phyloP scores from a whole-genome alignment of 768 basidiomycete genomes.

The Boletus reticulatus region DNA sequence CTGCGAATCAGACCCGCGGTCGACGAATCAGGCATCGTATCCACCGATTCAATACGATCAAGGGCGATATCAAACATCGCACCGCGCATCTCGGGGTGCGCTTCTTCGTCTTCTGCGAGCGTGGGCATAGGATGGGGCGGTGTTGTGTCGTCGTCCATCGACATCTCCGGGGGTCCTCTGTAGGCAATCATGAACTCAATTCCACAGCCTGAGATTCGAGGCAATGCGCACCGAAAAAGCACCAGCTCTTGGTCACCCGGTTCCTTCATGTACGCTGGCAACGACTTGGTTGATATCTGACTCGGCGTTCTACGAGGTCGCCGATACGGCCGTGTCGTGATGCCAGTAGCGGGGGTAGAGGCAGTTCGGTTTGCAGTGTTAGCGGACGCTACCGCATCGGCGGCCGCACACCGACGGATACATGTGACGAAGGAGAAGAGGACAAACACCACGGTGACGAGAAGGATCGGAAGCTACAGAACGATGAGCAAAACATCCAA shows the following conservation, averaged over 20 bases:
- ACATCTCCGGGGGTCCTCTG: constrained; percentile 26
- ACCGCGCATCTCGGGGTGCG: constrained; percentile 5
- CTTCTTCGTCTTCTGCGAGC: constrained; percentile 26
- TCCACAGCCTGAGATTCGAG: not conserved
- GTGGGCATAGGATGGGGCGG: constrained; percentile 12
- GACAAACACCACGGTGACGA: constrained; percentile 19
- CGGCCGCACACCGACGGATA: constrained; percentile 15
- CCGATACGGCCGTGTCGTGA: constrained; percentile 9
- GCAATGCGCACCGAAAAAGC: constrained; percentile 45
- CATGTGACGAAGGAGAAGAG: constrained; percentile 23
- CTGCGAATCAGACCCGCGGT: constrained; percentile 21
- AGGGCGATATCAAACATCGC: constrained; percentile 18
- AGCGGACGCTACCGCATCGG: not conserved
- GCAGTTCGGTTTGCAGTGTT: not conserved
- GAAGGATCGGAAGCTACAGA: constrained; percentile 29
- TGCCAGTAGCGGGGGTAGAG: constrained; percentile 11
- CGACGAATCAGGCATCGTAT: constrained; percentile 22
- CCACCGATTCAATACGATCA: constrained; percentile 23
- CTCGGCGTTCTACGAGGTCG: constrained; percentile 65
- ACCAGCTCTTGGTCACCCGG: constrained; percentile 83
- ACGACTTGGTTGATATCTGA: constrained; percentile 73
- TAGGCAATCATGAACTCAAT: not conserved
- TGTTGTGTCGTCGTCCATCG: constrained; percentile 18
- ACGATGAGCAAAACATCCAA: not conserved
- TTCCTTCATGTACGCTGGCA: constrained; percentile 82